phyloP scores from a whole-genome alignment of 345 rosid genomes.

The Eucalyptus fibrosa region DNA sequence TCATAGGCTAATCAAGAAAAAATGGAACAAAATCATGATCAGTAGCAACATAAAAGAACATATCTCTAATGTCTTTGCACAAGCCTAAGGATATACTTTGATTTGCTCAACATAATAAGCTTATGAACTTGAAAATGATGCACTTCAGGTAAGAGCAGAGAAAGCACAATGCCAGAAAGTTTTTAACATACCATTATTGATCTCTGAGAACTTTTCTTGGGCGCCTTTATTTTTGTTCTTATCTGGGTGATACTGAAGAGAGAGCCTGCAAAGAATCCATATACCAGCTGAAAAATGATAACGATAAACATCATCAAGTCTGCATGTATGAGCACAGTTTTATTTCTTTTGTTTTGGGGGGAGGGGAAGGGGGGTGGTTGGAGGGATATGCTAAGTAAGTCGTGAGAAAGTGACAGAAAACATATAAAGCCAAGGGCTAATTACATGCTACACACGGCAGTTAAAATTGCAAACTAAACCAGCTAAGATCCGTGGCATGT shows the following conservation, averaged over 20 bases:
- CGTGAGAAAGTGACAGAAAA: neutral
- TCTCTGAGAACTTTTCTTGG: conserved; percentile 82
- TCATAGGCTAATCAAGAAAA: conserved; percentile 67
- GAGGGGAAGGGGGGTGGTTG: neutral
- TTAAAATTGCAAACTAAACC: neutral
- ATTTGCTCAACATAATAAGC: neutral
- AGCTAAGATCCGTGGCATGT: neutral
- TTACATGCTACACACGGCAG: neutral
- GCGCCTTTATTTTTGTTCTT: conserved; percentile 82
- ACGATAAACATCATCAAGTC: neutral
- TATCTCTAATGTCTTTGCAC: neutral
- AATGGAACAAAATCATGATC: neutral
- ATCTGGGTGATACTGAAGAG: conserved; percentile 85
- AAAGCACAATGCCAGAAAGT: neutral
- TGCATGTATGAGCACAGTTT: neutral
- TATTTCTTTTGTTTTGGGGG: neutral
- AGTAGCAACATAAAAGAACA: neutral
- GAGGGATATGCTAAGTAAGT: neutral
- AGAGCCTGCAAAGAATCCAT: conserved; percentile 36
- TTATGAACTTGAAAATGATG: neutral
- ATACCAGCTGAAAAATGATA: neutral
- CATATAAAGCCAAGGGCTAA: neutral
- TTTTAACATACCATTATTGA: conserved; percentile 59
- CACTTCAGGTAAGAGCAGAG: neutral
- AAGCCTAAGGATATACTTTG: neutral